phyloP scores from a whole-genome alignment of 768 basidiomycete species.

The Pulveroboletus ravenelii region DNA sequence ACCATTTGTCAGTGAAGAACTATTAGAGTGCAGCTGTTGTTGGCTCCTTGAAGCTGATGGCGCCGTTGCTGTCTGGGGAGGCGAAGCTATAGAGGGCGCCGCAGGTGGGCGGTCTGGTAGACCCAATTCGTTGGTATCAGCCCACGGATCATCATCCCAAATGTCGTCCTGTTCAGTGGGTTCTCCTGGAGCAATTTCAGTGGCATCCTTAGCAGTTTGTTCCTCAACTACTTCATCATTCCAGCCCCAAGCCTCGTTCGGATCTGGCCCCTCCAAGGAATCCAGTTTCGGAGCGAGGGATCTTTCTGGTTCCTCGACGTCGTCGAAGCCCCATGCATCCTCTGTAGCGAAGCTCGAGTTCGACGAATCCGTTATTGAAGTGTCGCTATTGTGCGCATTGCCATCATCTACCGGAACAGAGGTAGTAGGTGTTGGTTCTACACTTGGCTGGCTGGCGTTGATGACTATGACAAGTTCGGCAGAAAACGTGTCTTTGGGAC shows the following conservation, averaged over 20 bases:
- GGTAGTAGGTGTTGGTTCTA: not conserved
- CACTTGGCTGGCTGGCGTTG: not conserved
- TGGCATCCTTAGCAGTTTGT: constrained; percentile 14
- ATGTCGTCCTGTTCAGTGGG: constrained; percentile 40
- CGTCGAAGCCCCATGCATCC: constrained; percentile 52
- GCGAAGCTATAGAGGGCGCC: constrained; percentile 17
- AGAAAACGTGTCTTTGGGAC: constrained; percentile 22
- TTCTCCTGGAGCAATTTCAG: constrained; percentile 17
- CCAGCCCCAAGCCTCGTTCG: constrained; percentile 74
- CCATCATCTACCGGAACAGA: constrained; percentile 38
- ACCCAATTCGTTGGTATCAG: constrained; percentile 35
- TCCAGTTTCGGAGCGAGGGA: constrained; percentile 14
- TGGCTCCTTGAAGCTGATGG: constrained; percentile 53
- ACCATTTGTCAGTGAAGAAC: constrained; percentile 19
- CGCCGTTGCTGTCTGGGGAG: constrained; percentile 31
- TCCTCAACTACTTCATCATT: constrained; percentile 42
- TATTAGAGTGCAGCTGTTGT: constrained; percentile 38
- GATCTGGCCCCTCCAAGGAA: constrained; percentile 28
- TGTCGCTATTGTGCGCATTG: constrained; percentile 41
- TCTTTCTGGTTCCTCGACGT: constrained; percentile 26
- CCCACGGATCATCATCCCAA: constrained; percentile 75
- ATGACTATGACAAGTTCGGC: constrained; percentile 17
- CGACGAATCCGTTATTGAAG: constrained; percentile 23
- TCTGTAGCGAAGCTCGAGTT: constrained; percentile 25
- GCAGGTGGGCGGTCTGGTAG: constrained; percentile 29